Conservation (phyloP, 1,139 yeast genomes). For the Geotrichum europaeum region DNA sequence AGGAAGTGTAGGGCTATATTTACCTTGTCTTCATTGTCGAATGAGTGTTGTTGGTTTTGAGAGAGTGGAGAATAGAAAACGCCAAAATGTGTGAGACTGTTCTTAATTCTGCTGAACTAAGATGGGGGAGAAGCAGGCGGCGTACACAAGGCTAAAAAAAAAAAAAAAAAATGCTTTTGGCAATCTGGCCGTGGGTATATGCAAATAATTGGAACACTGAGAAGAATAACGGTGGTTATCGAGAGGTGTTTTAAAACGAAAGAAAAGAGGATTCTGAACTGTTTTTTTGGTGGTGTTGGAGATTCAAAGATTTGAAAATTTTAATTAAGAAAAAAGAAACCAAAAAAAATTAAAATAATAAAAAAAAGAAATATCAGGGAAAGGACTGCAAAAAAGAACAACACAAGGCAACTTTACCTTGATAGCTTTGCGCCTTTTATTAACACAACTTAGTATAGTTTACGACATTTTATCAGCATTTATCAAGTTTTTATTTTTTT, state of each 20-base stretch:
- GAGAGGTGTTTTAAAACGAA: neutral
- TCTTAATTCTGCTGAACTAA: neutral
- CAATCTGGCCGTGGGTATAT: neutral
- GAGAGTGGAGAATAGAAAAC: neutral
- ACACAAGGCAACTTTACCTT: neutral
- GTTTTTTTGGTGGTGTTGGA: neutral
- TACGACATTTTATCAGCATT: neutral
- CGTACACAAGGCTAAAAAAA: neutral
- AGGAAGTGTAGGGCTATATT: neutral
- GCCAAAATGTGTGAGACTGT: neutral
- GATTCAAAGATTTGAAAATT: neutral
- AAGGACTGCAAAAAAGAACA: neutral
- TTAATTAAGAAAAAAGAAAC: neutral
- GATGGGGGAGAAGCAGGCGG: neutral
- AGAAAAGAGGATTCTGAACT: neutral
- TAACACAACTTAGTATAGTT: constrained; percentile 4
- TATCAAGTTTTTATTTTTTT: neutral
- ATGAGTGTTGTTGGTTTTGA: neutral
- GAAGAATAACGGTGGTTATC: neutral
- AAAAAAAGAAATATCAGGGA: no score
- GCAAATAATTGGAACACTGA: neutral
- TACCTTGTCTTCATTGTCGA: neutral
- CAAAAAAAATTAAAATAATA: neutral
- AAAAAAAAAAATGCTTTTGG: neutral
- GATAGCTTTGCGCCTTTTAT: no score